A percentile compares a stretch with the other conserved stretches of the same genome.
phyloP scores from a whole-genome alignment of 2,329 filamentous ascomycete species.

The Colletotrichum camelliae region DNA sequence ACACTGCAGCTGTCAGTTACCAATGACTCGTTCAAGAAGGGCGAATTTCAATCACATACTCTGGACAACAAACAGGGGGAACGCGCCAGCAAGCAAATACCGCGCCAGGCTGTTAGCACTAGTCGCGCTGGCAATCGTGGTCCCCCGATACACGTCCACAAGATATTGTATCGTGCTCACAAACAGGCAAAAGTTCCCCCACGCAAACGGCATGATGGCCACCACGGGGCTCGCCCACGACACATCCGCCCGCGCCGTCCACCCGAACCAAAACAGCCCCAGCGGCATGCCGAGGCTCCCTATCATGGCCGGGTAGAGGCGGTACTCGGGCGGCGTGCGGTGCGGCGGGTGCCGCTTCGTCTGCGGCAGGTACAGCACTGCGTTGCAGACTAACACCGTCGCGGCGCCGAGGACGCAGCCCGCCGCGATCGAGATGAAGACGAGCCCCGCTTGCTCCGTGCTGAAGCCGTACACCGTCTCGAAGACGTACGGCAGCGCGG shows the following conservation, averaged over 20 bases:
- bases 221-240: constrained; percentile 57
- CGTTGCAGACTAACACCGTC: constrained; percentile 46
- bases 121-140: constrained; percentile 61
- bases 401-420: constrained; percentile 49
- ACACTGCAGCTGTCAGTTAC: constrained; percentile 38
- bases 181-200: constrained; percentile 66
- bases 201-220: constrained; percentile 61
- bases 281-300: constrained; percentile 58
- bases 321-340: constrained; percentile 57
- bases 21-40: not conserved
- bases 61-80: constrained; percentile 66
- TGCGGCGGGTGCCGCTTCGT: constrained; percentile 34
- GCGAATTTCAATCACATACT: constrained; percentile 39
- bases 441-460: constrained; percentile 45
- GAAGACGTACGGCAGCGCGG: constrained; percentile 55
- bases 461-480: constrained; percentile 48
- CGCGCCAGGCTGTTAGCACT: constrained; percentile 64
- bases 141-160: constrained; percentile 60
- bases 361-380: constrained; percentile 45
- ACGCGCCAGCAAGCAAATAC: constrained; percentile 60
- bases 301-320: constrained; percentile 63
- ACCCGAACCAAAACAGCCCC: constrained; percentile 68
- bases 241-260: constrained; percentile 51
- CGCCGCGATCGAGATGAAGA: constrained; percentile 50
- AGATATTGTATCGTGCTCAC: constrained; percentile 58